Base-by-base conservation (phyloP, 2,329 filamentous ascomycete genomes). In the Aureobasidium musti region DNA sequence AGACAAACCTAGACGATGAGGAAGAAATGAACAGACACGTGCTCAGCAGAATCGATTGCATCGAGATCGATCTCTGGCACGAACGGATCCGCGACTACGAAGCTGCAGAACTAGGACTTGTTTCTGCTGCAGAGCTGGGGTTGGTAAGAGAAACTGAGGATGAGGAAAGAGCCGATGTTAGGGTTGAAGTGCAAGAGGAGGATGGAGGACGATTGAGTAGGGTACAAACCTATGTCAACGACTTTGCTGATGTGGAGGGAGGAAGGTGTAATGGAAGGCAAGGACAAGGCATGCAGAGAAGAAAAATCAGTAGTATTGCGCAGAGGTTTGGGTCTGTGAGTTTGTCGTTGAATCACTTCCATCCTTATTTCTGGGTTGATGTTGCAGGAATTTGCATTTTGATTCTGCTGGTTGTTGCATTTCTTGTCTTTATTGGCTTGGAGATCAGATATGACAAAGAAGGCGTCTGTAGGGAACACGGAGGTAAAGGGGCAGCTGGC, bases 51-150 rank as follows among this genome's bases (percentile, higher is more conserved):
- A 64, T 64, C 35, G 61, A 64, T 11, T 49, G 41, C 11, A 64
- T 64, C n/a, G 61, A 64, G 10, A 45, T 64, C 1, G 61, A 45
- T 11, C 35, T 64, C 17, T 64, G 61, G 61, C 61, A 64, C 19
- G 43, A 53, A 19, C 35, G 61, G 1, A 64, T 64, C 11, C 21
- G 35, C 4, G 61, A 53, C 23, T 43, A 53, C 8, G 61, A 54
- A 26, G 61, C 61, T 11, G 47, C 61, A 7, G 61, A 53, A 64
- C 17, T 61, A 28, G 57, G 57, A 0, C 3, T 33, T 4, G 10
- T 60, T 11, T n/a, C 26, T 13, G 41, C 39, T 17, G 56, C 17
- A 2, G 56, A 60, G 19, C 10, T 60, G 39, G 56, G 56, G 19
- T 60, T 61, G 43, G 26, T 49, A 1, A 3, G 28, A 6, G 43